phyloP scores from a whole-genome alignment of 1,139 yeast genomes.

The Suhomyces anneliseae region DNA sequence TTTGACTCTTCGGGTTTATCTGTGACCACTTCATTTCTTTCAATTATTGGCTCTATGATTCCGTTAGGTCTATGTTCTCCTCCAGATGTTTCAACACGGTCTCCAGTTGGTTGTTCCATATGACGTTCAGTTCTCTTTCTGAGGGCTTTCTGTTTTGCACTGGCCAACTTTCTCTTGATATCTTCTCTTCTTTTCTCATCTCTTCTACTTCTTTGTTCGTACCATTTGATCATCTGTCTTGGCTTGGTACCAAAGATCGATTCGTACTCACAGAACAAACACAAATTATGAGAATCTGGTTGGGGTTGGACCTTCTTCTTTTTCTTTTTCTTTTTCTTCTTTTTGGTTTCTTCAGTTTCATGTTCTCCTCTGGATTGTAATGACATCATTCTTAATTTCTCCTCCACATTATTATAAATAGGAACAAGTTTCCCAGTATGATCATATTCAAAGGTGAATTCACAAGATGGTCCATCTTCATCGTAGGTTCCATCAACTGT shows the following conservation, averaged over 20 bases:
- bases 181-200: constrained; percentile 38
- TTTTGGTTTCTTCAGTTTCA: constrained; percentile 8
- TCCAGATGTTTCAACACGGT: no score
- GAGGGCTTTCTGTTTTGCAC: constrained; percentile 38
- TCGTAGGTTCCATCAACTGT: constrained; percentile 12
- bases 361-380: constrained; percentile 16
- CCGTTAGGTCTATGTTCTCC: no score
- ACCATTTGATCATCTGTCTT: constrained; percentile 47
- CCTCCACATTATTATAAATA: constrained; percentile 42
- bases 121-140: constrained; percentile 18
- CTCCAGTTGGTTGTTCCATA: background rate
- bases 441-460: constrained; percentile 47
- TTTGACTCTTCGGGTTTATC: no score
- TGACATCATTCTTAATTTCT: constrained; percentile 35
- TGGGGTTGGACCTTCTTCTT: constrained; percentile 13
- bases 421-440: constrained; percentile 45
- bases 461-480: constrained; percentile 30
- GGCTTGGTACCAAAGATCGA: constrained; percentile 56
- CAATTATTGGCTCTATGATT: no score
- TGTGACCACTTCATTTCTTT: no score
- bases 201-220: constrained; percentile 35
- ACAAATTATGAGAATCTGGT: constrained; percentile 21
- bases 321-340: constrained; percentile 27
- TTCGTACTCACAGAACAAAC: constrained; percentile 64
- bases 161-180: constrained; percentile 36